These are phyloP conservation scores for Trametes elegans DNA, from an alignment of 768 basidiomycete genomes.

Conservation along the genomic window DNA sequence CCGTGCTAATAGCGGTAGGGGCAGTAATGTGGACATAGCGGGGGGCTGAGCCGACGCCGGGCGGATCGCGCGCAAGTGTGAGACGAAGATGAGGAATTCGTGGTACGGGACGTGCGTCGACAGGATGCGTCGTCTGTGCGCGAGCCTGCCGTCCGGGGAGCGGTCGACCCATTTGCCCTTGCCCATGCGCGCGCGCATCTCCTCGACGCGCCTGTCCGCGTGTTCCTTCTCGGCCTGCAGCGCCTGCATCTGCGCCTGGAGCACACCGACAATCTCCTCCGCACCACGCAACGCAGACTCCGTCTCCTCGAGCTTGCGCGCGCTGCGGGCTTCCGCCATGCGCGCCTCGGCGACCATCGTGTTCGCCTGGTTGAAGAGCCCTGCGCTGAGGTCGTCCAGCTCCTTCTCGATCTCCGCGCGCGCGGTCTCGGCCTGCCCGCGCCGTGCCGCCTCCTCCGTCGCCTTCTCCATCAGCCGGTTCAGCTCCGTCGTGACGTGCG, in stretches of 20 bases:
- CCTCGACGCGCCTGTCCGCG: slow-evolving; percentile 50
- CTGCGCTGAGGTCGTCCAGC: slow-evolving; percentile 89
- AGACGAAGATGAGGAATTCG: slow-evolving; percentile 77
- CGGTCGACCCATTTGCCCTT: slow-evolving; percentile 69
- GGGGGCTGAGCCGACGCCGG: slow-evolving; percentile 60
- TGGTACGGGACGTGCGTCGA: slow-evolving; percentile 73
- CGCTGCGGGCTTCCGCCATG: slow-evolving; percentile 58
- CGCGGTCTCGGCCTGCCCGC: slow-evolving; percentile 88
- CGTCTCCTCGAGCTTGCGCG: slow-evolving; percentile 73
- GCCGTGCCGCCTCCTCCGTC: slow-evolving; percentile 89
- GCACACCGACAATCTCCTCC: slow-evolving; percentile 78
- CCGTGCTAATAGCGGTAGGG: slow-evolving; percentile 75
- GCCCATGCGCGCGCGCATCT: slow-evolving; percentile 52
- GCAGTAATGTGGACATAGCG: slow-evolving; percentile 68
- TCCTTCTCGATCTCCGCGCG: slow-evolving; percentile 87
- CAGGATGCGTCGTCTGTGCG: slow-evolving; percentile 45
- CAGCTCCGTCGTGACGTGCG: slow-evolving; percentile 87
- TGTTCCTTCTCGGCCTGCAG: slow-evolving; percentile 66
- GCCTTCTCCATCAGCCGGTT: slow-evolving; percentile 91
- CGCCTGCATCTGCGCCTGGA: slow-evolving; percentile 84
- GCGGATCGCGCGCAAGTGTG: slow-evolving; percentile 72
- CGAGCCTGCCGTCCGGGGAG: slow-evolving; percentile 25
- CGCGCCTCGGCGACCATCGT: slow-evolving; percentile 97
- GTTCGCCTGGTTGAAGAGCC: slow-evolving; percentile 89
- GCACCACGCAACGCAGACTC: slow-evolving; percentile 78